Percentiles rank a stretch among this genome's conserved stretches.
phyloP scores from a whole-genome alignment of 768 basidiomycete genomes.

The Artomyces pyxidatus region DNA sequence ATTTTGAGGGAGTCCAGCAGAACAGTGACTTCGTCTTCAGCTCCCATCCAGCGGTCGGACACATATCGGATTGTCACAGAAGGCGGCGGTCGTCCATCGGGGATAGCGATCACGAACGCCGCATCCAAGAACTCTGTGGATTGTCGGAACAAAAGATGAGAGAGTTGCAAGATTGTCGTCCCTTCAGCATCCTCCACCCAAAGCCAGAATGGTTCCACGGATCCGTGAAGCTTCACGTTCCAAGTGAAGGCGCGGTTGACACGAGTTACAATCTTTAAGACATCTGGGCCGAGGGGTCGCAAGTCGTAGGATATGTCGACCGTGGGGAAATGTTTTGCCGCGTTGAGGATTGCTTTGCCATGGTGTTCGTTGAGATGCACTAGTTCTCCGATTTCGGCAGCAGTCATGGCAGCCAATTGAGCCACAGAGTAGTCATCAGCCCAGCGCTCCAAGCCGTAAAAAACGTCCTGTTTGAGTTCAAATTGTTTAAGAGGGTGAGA shows the following conservation, averaged over 20 bases:
- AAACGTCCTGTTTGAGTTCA: conserved; percentile 63
- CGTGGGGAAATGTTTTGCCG: conserved; percentile 81
- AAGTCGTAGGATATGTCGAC: conserved; percentile 57
- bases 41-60: conserved; percentile 91
- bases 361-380: conserved; percentile 83
- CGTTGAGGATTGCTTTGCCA: conserved; percentile 68
- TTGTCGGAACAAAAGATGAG: conserved; percentile 64
- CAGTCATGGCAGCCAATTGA: conserved; percentile 61
- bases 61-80: conserved; percentile 69
- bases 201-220: conserved; percentile 83
- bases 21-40: conserved; percentile 66
- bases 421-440: conserved; percentile 72
- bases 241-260: conserved; percentile 70
- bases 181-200: conserved; percentile 89
- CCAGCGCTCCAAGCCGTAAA: conserved; percentile 72
- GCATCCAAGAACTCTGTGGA: conserved; percentile 50
- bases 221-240: conserved; percentile 68
- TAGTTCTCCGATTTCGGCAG: conserved; percentile 66
- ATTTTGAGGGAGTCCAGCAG: conserved; percentile 65
- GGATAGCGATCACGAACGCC: conserved; percentile 77
- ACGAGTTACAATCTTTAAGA: conserved; percentile 66
- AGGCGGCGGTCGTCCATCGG: conserved; percentile 46
- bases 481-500: conserved; percentile 87
- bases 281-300: conserved; percentile 76
- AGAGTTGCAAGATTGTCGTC: conserved; percentile 74